A percentile compares a stretch with the other conserved stretches of the same genome.
These are phyloP conservation scores for Keithomyces neogunnii DNA, from an alignment of 2,329 filamentous ascomycete genomes.

Conservation along the genomic window DNA sequence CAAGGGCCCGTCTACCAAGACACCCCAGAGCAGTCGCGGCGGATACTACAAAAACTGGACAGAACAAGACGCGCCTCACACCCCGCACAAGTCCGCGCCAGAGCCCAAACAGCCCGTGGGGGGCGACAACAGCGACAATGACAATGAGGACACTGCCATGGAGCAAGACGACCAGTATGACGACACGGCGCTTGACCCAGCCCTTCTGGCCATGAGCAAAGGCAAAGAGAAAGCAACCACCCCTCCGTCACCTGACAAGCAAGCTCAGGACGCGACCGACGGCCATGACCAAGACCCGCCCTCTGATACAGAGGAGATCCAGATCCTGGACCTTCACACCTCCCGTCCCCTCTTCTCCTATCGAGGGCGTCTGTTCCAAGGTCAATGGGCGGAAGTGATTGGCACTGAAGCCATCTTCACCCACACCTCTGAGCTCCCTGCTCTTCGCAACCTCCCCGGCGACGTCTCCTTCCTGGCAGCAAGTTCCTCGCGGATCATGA, in stretches of 20 bases:
- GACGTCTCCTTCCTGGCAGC: slow-evolving; percentile 61
- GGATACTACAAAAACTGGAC: slow-evolving; percentile 39
- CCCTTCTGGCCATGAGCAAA: slow-evolving; percentile 4
- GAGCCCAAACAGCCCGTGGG: neutral
- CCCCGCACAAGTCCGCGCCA: neutral
- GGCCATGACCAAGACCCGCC: slow-evolving; percentile 1
- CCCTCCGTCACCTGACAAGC: neutral
- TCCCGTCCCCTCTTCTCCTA: slow-evolving; percentile 71
- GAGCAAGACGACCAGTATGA: slow-evolving; percentile 4
- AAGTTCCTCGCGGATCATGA: slow-evolving; percentile 53
- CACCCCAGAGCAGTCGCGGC: slow-evolving; percentile 30
- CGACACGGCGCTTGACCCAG: slow-evolving; percentile 7
- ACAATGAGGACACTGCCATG: slow-evolving; percentile 5
- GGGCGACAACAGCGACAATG: slow-evolving; percentile 8
- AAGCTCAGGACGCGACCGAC: slow-evolving; percentile 5
- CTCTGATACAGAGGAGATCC: slow-evolving; percentile 40
- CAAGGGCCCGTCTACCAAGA: slow-evolving; percentile 33
- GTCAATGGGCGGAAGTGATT: slow-evolving; percentile 72
- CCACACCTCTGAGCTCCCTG: slow-evolving; percentile 31
- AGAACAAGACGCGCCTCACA: slow-evolving; percentile 15
- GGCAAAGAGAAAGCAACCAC: slow-evolving; percentile 10
- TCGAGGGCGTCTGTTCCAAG: slow-evolving; percentile 68
- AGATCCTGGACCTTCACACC: slow-evolving; percentile 77
- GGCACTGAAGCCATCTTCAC: slow-evolving; percentile 77
- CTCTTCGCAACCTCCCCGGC: slow-evolving; percentile 35